These are phyloP conservation scores for Avena insularis DNA, from an alignment of 176 grass and related monocot genomes.

Conservation along the genomic window DNA sequence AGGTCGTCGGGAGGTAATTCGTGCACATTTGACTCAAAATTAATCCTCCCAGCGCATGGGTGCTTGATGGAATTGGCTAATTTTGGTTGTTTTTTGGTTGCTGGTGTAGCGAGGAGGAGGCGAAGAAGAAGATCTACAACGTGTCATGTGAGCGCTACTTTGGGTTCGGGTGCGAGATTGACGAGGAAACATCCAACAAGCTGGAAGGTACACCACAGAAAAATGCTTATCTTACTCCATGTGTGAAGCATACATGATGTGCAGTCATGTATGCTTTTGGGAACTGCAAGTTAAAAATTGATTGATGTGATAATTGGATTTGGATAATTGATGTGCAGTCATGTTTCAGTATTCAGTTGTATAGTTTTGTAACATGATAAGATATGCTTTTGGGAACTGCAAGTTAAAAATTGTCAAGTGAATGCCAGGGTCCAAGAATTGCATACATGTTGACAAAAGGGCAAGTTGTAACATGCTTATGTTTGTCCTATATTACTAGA, in stretches of 20 bases:
- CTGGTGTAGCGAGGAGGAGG: constrained; percentile 79
- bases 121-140: constrained; percentile 94
- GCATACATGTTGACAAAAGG: neutral
- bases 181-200: constrained; percentile 87
- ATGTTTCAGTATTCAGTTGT: neutral
- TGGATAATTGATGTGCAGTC: no score
- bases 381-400: neutral
- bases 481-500: neutral
- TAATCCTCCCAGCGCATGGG: neutral
- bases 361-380: neutral
- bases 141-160: constrained; percentile 97
- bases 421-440: neutral
- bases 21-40: neutral
- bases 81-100: constrained; percentile 7
- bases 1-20: constrained; percentile 86
- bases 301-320: no score
- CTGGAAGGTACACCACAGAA: constrained; percentile 59
- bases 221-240: neutral
- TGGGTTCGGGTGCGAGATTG: constrained; percentile 93
- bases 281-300: no score
- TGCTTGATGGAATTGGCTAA: neutral
- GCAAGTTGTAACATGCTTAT: neutral
- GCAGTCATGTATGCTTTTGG: neutral
- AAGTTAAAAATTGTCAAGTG: neutral
- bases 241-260: neutral